phyloP scores from a whole-genome alignment of 2,329 filamentous ascomycete species.

The Hirsutella thompsonii region DNA sequence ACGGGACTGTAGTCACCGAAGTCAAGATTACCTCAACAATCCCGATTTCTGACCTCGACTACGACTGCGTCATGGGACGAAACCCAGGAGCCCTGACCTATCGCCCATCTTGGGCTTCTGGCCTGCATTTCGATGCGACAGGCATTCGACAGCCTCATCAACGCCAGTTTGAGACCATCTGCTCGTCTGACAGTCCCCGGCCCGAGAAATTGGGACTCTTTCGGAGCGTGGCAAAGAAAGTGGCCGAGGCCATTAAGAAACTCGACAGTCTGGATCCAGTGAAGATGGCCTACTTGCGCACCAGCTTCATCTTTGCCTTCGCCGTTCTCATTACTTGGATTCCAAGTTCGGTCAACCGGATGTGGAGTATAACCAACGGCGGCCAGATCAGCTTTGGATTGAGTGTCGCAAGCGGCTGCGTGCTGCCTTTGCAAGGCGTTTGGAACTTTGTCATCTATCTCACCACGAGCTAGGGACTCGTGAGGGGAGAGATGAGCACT shows the following conservation, averaged over 20 bases:
- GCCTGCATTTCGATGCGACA: constrained; percentile 2
- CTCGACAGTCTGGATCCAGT: constrained; percentile 33
- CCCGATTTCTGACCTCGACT: constrained; percentile 5
- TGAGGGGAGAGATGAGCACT: constrained; percentile 13
- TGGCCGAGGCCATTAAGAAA: constrained; percentile 17
- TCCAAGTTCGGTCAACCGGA: constrained; percentile 57
- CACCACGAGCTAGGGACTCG: constrained; percentile 41
- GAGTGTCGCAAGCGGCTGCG: constrained; percentile 55
- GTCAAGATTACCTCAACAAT: constrained; percentile 27
- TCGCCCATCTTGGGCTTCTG: not conserved
- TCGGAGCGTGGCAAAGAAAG: constrained; percentile 11
- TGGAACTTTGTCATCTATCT: constrained; percentile 73
- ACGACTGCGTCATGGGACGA: constrained; percentile 5
- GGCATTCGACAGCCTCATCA: constrained; percentile 4
- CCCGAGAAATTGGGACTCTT: constrained; percentile 7
- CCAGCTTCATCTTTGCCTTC: constrained; percentile 47
- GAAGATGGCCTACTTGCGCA: constrained; percentile 46
- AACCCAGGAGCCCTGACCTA: constrained; percentile 1
- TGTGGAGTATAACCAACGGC: constrained; percentile 48
- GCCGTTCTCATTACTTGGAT: constrained; percentile 49
- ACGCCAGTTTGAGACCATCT: constrained; percentile 16
- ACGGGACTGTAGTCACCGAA: constrained; percentile 36
- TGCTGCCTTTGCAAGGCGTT: constrained; percentile 64
- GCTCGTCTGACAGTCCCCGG: constrained; percentile 12
- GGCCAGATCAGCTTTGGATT: constrained; percentile 44